phyloP scores from a whole-genome alignment of 352 stramenopile genomes.

The Pythium dissimile region DNA sequence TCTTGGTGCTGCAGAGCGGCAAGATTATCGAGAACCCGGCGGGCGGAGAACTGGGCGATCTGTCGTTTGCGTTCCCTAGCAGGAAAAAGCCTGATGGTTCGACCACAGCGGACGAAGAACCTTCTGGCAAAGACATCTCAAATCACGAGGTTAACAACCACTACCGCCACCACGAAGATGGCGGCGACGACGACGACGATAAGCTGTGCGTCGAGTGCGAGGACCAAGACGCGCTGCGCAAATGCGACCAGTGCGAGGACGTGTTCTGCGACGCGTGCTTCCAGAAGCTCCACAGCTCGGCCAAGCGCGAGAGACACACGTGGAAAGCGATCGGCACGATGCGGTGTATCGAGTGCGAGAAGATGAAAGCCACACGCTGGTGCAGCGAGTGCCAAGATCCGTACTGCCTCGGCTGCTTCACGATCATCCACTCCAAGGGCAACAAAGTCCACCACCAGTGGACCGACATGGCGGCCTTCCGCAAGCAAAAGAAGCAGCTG shows the following conservation, averaged over 20 bases:
- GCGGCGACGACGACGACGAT: constrained; percentile 56
- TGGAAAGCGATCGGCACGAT: constrained; percentile 71
- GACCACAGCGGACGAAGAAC: background rate
- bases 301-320: constrained; percentile 71
- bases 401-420: constrained; percentile 80
- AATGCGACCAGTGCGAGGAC: constrained; percentile 74
- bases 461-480: constrained; percentile 65
- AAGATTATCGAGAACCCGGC: constrained; percentile 54
- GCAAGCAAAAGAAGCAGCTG: constrained; percentile 37
- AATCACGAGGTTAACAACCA: constrained; percentile 3
- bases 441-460: constrained; percentile 73
- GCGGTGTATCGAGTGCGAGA: constrained; percentile 84
- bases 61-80: constrained; percentile 20
- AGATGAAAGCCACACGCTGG: constrained; percentile 79
- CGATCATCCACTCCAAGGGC: constrained; percentile 79
- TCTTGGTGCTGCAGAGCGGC: constrained; percentile 67
- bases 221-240: constrained; percentile 58
- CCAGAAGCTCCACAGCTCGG: constrained; percentile 64
- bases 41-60: constrained; percentile 33
- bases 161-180: constrained; percentile 33
- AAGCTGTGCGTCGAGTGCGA: constrained; percentile 77
- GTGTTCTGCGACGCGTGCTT: constrained; percentile 78
- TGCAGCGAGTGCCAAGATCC: constrained; percentile 71
- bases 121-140: background rate
- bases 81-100: constrained; percentile 12